Conservation (phyloP, 805 yeast species). For the Candida boleticola region DNA sequence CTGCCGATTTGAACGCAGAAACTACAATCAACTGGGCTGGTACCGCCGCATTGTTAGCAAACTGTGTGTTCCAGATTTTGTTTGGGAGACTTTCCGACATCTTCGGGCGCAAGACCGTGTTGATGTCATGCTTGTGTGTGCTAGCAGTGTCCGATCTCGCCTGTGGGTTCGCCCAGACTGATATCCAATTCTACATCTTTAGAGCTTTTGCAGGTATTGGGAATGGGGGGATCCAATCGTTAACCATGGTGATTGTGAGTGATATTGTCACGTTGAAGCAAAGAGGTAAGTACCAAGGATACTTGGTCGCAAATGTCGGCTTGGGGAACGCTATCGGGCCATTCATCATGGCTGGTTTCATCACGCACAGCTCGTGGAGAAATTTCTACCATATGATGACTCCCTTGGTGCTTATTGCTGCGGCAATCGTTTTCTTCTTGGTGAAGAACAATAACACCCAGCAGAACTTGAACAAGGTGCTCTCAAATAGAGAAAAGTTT, state of each 20-base stretch:
- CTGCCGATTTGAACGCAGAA: conserved; percentile 41
- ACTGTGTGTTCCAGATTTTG: conserved; percentile 71
- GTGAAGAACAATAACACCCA: conserved; percentile 32
- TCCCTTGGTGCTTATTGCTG: conserved; percentile 36
- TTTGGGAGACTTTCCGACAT: conserved; percentile 72
- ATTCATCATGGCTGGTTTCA: conserved; percentile 49
- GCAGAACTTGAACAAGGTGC: conserved; percentile 20
- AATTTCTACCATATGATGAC: conserved; percentile 49
- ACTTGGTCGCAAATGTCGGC: conserved; percentile 49
- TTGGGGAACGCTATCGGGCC: conserved; percentile 55
- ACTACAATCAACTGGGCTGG: conserved; percentile 66
- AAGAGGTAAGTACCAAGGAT: conserved; percentile 55
- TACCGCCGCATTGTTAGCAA: conserved; percentile 64
- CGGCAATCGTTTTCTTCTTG: conserved; percentile 23
- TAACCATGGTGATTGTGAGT: conserved; percentile 51
- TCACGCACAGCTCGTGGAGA: conserved; percentile 47
- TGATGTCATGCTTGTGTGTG: conserved; percentile 42
- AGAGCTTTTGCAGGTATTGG: conserved; percentile 61
- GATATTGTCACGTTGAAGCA: conserved; percentile 54
- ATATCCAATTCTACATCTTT: conserved; percentile 45
- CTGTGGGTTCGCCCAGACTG: conserved; percentile 41
- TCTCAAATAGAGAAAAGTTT: conserved; percentile 36
- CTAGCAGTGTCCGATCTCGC: conserved; percentile 45
- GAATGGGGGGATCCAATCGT: conserved; percentile 53
- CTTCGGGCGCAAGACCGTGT: conserved; percentile 49